A percentile compares a stretch with the other conserved stretches of the same genome.
Conservation (phyloP, 176 grass and related monocot genomes). For the Triticum dicoccoides region DNA sequence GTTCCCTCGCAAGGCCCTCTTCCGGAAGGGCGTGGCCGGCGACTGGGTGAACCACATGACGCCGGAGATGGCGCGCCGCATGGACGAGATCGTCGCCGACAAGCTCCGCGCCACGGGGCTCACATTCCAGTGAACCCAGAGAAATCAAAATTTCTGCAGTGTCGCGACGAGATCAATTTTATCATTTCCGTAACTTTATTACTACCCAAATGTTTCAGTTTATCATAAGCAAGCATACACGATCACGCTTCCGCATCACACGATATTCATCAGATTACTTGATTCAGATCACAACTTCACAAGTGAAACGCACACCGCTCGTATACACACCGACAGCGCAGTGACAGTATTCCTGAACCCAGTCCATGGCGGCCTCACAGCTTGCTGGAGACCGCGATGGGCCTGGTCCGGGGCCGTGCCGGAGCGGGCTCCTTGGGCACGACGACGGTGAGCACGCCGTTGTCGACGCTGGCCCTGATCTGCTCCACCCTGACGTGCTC, state of each 20-base stretch:
- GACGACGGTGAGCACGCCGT: conserved; percentile 77
- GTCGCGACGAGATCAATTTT: background rate
- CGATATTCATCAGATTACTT: too few species aligned
- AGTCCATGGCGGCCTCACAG: conserved; percentile 23
- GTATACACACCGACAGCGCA: too few species aligned
- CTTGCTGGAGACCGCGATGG: conserved; percentile 78
- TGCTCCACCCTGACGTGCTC: conserved; percentile 50
- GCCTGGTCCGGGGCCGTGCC: conserved; percentile 48
- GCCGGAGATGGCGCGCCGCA: conserved; percentile 28
- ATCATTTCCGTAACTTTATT: background rate
- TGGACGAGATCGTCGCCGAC: conserved; percentile 17
- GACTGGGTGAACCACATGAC: conserved; percentile 45
- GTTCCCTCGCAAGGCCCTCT: background rate
- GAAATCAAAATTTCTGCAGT: background rate
- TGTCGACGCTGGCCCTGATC: conserved; percentile 69
- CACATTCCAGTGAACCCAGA: background rate
- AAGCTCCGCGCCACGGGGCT: background rate
- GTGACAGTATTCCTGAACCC: too few species aligned
- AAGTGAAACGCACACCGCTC: too few species aligned
- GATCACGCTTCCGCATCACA: too few species aligned
- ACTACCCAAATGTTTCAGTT: too few species aligned
- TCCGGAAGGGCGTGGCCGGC: conserved; percentile 22
- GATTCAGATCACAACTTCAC: too few species aligned
- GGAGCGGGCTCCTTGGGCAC: conserved; percentile 62
- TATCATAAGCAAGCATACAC: too few species aligned